phyloP scores from a whole-genome alignment of 805 yeast genomes.

The Wickerhamiella occidentalis region DNA sequence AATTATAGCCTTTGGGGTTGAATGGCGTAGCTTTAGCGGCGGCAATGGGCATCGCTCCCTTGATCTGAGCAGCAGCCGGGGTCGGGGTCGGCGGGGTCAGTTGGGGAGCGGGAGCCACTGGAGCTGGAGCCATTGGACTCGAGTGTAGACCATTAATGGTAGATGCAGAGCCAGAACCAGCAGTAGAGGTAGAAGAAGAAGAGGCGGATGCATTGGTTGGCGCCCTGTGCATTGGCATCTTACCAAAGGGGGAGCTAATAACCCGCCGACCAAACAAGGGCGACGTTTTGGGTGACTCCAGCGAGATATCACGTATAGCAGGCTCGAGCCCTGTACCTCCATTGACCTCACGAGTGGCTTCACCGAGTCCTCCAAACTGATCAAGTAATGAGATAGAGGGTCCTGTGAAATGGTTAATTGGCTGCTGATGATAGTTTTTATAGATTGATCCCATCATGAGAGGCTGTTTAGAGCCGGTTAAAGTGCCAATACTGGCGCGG shows the following conservation, averaged over 20 bases:
- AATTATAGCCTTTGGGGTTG: too few relatives aligned
- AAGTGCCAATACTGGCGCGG: constrained; percentile 11
- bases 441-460: constrained; percentile 16
- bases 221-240: background rate
- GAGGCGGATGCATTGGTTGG: background rate
- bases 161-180: background rate
- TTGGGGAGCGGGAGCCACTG: background rate
- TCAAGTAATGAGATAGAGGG: constrained; percentile 21
- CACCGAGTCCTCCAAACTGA: constrained; percentile 21
- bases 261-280: background rate
- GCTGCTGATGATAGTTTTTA: constrained; percentile 6
- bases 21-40: too few relatives aligned
- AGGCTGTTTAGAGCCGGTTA: constrained; percentile 13
- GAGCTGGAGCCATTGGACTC: background rate
- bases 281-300: background rate
- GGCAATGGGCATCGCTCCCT: too few relatives aligned
- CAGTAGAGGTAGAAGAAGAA: background rate
- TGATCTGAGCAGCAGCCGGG: background rate
- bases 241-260: background rate
- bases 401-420: constrained; percentile 17
- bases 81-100: background rate
- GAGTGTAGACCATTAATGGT: background rate
- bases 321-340: background rate
- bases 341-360: constrained; percentile 21
- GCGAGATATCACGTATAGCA: background rate